Evolutionary conservation across 2,329 filamentous ascomycete species (phyloP), one percentile per base, ranked within the genome.

Genomic region (Diaporthe caulivora): DNA sequence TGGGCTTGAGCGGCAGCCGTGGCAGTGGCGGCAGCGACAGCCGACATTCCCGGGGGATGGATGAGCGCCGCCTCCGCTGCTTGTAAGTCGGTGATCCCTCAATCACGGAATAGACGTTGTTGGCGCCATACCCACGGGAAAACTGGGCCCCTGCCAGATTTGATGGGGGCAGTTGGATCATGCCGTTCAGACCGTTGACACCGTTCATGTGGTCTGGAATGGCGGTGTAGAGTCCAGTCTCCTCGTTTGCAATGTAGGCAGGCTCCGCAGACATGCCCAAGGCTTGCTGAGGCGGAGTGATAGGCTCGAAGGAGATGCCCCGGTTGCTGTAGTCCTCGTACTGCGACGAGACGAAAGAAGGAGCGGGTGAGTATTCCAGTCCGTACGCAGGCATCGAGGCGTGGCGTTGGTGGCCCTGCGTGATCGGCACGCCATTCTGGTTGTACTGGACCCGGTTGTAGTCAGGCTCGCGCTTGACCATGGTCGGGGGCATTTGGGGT

Each of bases 71-170:
- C 82, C 97, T 91, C 79, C 97, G 92, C 87, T 98, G 97, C 90
- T 99, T 99, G 87, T 99, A 99, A 49, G 97, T 98, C 17, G 97
- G 97, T 37, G 97, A 99, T 64, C 97, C 97, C 86, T 99, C 97
- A 81, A 98, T 97, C 65, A 98, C 95, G 64, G 95, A 96, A 87
- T 97, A 98, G 78, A 97, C 94, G 82, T 95, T 97, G 83, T 92
- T 93, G 69, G 87, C 82, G 74, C 88, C 89, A 78, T 94, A 94
- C 42, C 92, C 90, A 58, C 93, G 91, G 34, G 92, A 91, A 84
- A 94, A 98, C 80, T 95, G 94, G 64, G 92, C 90, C 40, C 92
- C 94, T 71, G 92, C 91, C 75, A 98, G 84, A 83, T 96, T 97
- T 18, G 95, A 95, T 6, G 94, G 93, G 24, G 95, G 95, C 58